These are phyloP conservation scores for Coemansia sp. DNA, from an alignment of 192 early-diverging fungal species.

Conservation along the genomic window DNA sequence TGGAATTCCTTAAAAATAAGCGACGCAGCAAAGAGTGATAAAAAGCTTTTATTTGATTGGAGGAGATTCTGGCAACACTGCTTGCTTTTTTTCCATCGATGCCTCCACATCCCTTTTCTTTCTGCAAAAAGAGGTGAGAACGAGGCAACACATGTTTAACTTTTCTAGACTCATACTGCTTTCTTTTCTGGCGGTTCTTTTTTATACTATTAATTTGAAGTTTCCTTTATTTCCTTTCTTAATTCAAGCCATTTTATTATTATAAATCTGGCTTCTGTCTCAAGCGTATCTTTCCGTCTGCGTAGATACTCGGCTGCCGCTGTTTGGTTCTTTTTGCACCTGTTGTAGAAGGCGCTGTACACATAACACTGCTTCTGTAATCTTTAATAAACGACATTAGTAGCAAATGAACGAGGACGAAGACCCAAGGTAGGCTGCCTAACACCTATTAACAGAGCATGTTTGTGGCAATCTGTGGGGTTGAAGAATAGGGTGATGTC, in stretches of 20 bases:
- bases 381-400: background rate
- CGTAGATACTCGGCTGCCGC: background rate
- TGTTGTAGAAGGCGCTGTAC: background rate
- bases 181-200: background rate
- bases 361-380: background rate
- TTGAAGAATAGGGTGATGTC: background rate
- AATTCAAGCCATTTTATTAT: background rate
- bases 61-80: background rate
- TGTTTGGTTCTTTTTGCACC: background rate
- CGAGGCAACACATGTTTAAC: too few relatives aligned
- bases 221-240: background rate
- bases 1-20: constrained; percentile 22
- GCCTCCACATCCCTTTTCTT: too few relatives aligned
- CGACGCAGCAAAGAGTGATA: background rate
- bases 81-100: background rate
- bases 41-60: background rate
- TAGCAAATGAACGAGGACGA: background rate
- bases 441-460: background rate
- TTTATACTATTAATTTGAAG: background rate
- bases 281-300: background rate
- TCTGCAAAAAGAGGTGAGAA: too few relatives aligned
- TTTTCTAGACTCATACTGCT: too few relatives aligned
- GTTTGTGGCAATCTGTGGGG: background rate
- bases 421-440: background rate
- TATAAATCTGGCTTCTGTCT: background rate